Percentiles rank a stretch among this genome's conserved stretches.
Conservation (phyloP, 2,329 filamentous ascomycete genomes). For the Alternaria ventricosa region DNA sequence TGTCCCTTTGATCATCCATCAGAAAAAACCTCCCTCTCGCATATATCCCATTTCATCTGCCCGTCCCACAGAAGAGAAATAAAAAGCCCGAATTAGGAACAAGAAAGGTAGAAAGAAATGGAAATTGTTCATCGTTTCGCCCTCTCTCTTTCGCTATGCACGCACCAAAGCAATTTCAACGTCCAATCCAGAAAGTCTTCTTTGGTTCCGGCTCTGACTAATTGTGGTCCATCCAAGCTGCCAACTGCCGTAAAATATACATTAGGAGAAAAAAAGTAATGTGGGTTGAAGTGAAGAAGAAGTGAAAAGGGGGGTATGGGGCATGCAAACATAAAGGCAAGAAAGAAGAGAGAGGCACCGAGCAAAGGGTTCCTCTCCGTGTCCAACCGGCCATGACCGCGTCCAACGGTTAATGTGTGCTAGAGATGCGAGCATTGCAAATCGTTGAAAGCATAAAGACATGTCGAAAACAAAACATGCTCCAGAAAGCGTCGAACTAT, state of each 20-base stretch:
- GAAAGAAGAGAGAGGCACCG: conserved; percentile 7
- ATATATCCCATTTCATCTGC: not conserved
- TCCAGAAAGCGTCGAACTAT: conserved; percentile 3
- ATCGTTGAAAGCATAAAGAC: conserved; percentile 34
- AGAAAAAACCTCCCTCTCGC: not conserved
- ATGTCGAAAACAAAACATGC: conserved; percentile 22
- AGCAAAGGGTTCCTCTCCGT: conserved; percentile 3
- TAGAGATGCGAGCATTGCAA: conserved; percentile 24
- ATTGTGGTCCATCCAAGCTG: not conserved
- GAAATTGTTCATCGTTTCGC: not conserved
- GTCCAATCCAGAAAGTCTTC: not conserved
- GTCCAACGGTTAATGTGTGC: conserved; percentile 15
- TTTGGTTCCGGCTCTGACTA: not conserved
- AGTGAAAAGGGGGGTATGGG: conserved; percentile 14
- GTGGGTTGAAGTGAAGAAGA: not conserved
- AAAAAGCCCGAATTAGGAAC: not conserved
- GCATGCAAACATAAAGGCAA: conserved; percentile 10
- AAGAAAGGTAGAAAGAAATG: conserved; percentile 1
- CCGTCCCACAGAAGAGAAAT: not conserved
- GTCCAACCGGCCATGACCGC: conserved; percentile 9
- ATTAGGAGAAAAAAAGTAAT: conserved; percentile 12
- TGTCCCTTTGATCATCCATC: not conserved
- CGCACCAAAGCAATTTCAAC: not conserved
- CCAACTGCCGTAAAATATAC: conserved; percentile 15
- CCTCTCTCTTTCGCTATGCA: not conserved